These are phyloP conservation scores for Epicoccum sorghinum DNA, from an alignment of 2,329 filamentous ascomycete genomes.

Conservation along the genomic window DNA sequence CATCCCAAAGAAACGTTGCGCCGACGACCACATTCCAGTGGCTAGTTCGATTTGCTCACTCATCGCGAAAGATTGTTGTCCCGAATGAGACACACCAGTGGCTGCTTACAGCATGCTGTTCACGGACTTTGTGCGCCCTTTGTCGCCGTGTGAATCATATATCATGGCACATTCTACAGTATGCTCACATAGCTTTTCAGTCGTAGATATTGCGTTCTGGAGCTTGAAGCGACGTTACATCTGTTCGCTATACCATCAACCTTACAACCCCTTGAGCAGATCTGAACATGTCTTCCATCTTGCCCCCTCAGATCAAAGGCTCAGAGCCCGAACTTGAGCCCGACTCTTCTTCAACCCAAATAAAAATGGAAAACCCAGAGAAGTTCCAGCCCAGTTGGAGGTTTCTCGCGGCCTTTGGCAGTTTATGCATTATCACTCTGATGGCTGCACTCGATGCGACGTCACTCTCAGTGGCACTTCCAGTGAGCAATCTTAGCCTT, in stretches of 20 bases:
- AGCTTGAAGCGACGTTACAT: too few species aligned
- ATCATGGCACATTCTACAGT: too few species aligned
- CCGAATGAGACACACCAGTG: too few species aligned
- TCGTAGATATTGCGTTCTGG: too few species aligned
- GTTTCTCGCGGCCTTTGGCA: constrained; percentile 24
- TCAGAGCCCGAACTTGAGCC: not conserved
- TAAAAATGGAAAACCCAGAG: not conserved
- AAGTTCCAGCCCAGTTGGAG: constrained; percentile 5
- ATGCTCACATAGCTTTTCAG: too few species aligned
- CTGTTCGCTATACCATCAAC: too few species aligned
- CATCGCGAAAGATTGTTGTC: too few species aligned
- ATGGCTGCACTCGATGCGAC: constrained; percentile 71
- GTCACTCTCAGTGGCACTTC: constrained; percentile 66
- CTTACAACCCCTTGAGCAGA: not conserved
- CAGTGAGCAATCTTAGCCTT: constrained; percentile 27
- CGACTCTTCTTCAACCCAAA: not conserved
- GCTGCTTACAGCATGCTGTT: too few species aligned
- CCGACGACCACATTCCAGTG: too few species aligned
- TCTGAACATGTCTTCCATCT: not conserved
- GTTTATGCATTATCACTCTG: constrained; percentile 62
- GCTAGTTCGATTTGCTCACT: too few species aligned
- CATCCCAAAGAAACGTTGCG: not conserved
- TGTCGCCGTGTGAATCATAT: too few species aligned
- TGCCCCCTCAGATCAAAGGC: not conserved
- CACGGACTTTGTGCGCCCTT: too few species aligned